Conservation (phyloP, 2,329 filamentous ascomycete species). For the Talaromyces atroroseus region DNA sequence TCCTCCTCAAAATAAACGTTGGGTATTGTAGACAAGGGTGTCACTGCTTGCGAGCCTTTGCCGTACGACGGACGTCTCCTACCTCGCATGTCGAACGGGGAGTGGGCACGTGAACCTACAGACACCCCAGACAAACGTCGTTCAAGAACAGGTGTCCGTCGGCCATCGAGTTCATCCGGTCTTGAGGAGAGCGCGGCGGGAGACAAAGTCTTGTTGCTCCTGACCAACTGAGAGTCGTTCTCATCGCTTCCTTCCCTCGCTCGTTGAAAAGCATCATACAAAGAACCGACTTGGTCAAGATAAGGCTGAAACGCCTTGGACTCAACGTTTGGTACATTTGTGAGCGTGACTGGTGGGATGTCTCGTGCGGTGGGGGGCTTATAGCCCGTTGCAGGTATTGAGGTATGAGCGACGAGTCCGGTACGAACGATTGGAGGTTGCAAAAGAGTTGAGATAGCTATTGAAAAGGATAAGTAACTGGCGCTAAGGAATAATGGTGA, state of each 20-base stretch:
- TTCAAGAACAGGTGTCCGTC: constrained; percentile 31
- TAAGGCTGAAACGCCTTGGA: constrained; percentile 76
- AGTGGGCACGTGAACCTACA: constrained; percentile 36
- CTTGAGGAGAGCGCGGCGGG: constrained; percentile 24
- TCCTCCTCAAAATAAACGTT: constrained; percentile 90
- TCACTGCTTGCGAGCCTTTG: constrained; percentile 60
- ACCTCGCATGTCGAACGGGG: constrained; percentile 46
- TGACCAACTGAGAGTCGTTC: constrained; percentile 42
- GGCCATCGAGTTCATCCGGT: constrained; percentile 46
- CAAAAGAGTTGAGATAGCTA: constrained; percentile 88
- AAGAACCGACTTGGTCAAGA: constrained; percentile 72
- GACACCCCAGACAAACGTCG: constrained; percentile 39
- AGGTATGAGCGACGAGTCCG: constrained; percentile 73
- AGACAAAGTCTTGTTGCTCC: constrained; percentile 37
- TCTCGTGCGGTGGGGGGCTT: constrained; percentile 80
- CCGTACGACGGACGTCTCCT: constrained; percentile 49
- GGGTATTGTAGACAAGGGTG: constrained; percentile 87
- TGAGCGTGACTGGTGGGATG: constrained; percentile 87
- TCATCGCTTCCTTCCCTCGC: constrained; percentile 71
- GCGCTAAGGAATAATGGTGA: background rate
- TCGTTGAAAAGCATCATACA: constrained; percentile 85
- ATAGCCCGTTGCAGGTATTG: constrained; percentile 63
- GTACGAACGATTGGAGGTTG: constrained; percentile 86
- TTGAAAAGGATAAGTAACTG: background rate
- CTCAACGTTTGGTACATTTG: constrained; percentile 80